Base-by-base conservation (phyloP, 495 filamentous ascomycete genomes). In the Tuber brumale region DNA sequence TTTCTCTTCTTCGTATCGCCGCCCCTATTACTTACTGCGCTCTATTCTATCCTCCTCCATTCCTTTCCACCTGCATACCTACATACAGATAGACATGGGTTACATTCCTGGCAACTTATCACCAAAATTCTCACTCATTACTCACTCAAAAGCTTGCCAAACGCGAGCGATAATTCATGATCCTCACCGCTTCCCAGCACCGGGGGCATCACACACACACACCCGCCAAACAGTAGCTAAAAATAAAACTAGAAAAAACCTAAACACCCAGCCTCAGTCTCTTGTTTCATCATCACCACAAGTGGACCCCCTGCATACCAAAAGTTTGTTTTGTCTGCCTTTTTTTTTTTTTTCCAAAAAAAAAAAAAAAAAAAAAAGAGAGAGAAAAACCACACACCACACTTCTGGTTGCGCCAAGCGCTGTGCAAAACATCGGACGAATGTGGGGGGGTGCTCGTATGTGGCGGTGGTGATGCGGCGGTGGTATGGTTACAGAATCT, bases 361-460 rank as follows among this genome's bases (percentile, higher is more conserved):
- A 21, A 7, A 21, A 21, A 3, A 46, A 46, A 46, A 46, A 6
- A 4, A 46, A 46, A 3, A 0, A 46, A 45, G 45, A 1, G 5
- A 46, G 16, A 21, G 6, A 5, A 7, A 21, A 61, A 27, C 27
- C 27, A 66, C 57, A 66, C 57, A 66, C 57, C 57, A 66, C 57
- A 31, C 57, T 16, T 31, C 4, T 57, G 57, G 27, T 31, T 66
- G 57, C 27, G 27, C 57, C 57, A 31, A 27, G n/a, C 10, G 3
- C 23, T 31, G 3, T 66, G 72, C 45, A 80, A 79, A 79, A 80
- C 78, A 80, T 80, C 78, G 61, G 78, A 80, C 78, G 78, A 79
- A 80, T 66, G 27, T 66, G 27, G 57, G 27, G 48, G 51, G 51
- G n/a, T 61, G n/a, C 51, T 61, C 31, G 3, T 61, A 51, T 51